Evolutionary conservation across 257 asterid species (phyloP), one percentile per base, ranked within the genome.

Genomic region (Cordia subcordata): DNA sequence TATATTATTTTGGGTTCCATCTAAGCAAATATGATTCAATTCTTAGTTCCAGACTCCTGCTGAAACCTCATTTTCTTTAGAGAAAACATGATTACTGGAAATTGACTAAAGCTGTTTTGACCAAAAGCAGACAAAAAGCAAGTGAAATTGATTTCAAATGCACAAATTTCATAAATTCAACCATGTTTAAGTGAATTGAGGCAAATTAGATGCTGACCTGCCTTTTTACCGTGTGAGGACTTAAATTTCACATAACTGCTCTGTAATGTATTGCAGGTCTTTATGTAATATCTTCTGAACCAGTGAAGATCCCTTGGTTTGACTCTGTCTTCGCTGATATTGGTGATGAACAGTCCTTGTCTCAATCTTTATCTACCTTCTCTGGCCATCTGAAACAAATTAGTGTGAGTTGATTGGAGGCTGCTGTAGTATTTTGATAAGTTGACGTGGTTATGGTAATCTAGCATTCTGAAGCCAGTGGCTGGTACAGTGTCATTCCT

Each of bases 371-470:
- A 72, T 93, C 99, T 65, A 93, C 99, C 72, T 93, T 93, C 77
- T 86, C 99, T 42, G 97, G 97, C 70, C 99, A 93, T 80, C 82
- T 93, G 77, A 93, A 86, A 74, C 99, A 83, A 83, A 93, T 93
- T 58, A 83, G 91, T 64, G 99, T 93, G 83, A 77, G 99, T 75
- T 72, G 69, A 53, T 64, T 55, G 55, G 55, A 50, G 33, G 35
- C 55, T 68, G 13, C 44, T 58, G 56, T 51, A 50, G 47, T 50
- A 62, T 33, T 68, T 38, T 11, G 39, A 23, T 53, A 21, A 22
- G 17, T 50, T 53, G 58, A 53, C 61, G 39, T 52, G 67, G 10
- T 42, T 19, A 33, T 10, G n/a, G 17, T 38, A 11, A 10, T 53
- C 13, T 53, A 13, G 4, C 3, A 27, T 27, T 27, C 47, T 42